Percentiles rank a stretch among this genome's conserved stretches.
phyloP scores from a whole-genome alignment of 768 basidiomycete genomes.

The Daedalea quercina region DNA sequence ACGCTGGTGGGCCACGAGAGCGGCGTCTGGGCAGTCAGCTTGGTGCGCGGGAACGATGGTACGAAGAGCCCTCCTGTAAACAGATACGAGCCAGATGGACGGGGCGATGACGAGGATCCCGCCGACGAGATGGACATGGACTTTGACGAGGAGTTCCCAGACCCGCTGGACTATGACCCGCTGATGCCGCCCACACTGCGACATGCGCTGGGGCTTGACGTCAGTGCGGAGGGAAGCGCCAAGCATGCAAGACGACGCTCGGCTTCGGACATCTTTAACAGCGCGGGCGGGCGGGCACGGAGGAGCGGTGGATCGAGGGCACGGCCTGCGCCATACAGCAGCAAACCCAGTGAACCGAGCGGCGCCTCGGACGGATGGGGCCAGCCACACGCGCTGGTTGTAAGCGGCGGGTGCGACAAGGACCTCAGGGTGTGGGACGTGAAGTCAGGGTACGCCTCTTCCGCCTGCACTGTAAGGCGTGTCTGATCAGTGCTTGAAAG shows the following conservation, averaged over 20 bases:
- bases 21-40: slow-evolving; percentile 90
- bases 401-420: slow-evolving; percentile 93
- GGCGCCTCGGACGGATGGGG: slow-evolving; percentile 76
- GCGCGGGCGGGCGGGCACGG: not conserved
- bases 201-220: slow-evolving; percentile 42
- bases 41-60: slow-evolving; percentile 45
- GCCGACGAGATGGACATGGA: not conserved
- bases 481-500: slow-evolving; percentile 17
- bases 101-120: not conserved
- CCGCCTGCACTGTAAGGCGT: slow-evolving; percentile 17
- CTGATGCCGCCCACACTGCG: slow-evolving; percentile 36
- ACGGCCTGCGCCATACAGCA: not conserved
- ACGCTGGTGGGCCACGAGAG: slow-evolving; percentile 79
- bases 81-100: not conserved
- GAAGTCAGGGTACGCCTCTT: slow-evolving; percentile 58
- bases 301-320: not conserved
- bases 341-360: slow-evolving; percentile 17
- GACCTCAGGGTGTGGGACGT: slow-evolving; percentile 91
- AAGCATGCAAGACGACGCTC: slow-evolving; percentile 3
- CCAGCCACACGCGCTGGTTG: slow-evolving; percentile 72
- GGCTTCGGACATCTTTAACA: not conserved
- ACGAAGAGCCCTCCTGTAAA: not conserved
- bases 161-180: slow-evolving; percentile 13
- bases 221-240: not conserved
- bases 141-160: not conserved